These are phyloP conservation scores for Aspergillus quadricinctus DNA, from an alignment of 2,329 filamentous ascomycete species.

Conservation along the genomic window DNA sequence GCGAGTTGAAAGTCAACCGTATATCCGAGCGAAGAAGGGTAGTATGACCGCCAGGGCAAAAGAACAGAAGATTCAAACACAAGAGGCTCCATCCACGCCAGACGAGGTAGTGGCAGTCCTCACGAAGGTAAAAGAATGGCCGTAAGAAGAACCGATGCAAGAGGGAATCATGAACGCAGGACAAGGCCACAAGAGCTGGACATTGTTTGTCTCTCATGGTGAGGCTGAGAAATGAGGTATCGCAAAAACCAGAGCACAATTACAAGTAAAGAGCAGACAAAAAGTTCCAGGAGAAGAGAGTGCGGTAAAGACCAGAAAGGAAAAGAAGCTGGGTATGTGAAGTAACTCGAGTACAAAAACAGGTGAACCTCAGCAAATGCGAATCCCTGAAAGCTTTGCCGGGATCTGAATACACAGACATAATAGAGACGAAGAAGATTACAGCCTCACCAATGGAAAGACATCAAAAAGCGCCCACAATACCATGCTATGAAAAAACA, in stretches of 20 bases:
- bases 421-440: constrained; percentile 23
- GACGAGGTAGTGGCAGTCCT: constrained; percentile 24
- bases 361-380: constrained; percentile 3
- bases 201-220: neutral
- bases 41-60: constrained; percentile 8
- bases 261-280: constrained; percentile 1
- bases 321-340: constrained; percentile 26
- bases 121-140: constrained; percentile 22
- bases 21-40: constrained; percentile 6
- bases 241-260: neutral
- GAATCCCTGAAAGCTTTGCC: constrained; percentile 11
- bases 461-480: constrained; percentile 29
- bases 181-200: constrained; percentile 11
- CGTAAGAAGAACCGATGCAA: constrained; percentile 25
- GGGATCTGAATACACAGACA: constrained; percentile 9
- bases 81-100: constrained; percentile 22
- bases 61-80: constrained; percentile 3
- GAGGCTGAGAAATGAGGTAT: neutral
- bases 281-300: constrained; percentile 3
- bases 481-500: constrained; percentile 27
- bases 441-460: constrained; percentile 28
- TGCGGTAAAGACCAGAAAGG: constrained; percentile 1
- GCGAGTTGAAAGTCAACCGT: neutral
- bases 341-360: constrained; percentile 9
- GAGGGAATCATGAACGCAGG: constrained; percentile 20